Conservation (phyloP, 805 yeast genomes). For the Pichia gijzeniarum region DNA sequence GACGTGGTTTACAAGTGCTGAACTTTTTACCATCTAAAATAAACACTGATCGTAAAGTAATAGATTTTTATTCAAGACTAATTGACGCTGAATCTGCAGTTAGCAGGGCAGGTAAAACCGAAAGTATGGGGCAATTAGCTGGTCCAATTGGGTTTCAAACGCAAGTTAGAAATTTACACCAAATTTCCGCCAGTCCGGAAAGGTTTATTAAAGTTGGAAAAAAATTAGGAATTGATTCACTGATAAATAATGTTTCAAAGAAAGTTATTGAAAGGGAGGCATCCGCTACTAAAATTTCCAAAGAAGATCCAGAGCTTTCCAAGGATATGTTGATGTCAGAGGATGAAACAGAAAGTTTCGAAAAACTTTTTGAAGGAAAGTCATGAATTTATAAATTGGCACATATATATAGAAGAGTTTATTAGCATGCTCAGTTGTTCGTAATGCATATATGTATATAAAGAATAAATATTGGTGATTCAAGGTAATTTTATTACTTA, state of each 20-base stretch:
- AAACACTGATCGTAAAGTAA: constrained; percentile 63
- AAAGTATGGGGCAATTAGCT: neutral
- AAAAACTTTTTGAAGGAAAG: neutral
- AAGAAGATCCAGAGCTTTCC: neutral
- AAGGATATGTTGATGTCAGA: neutral
- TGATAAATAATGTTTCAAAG: neutral
- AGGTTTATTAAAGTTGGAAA: constrained; percentile 3
- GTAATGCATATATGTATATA: neutral
- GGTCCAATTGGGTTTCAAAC: constrained; percentile 4
- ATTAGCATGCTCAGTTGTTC: neutral
- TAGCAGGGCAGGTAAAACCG: neutral
- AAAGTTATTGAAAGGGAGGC: too few species aligned
- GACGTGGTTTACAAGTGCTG: constrained; percentile 76
- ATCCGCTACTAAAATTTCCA: neutral
- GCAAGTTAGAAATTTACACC: constrained; percentile 4
- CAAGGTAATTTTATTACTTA: neutral
- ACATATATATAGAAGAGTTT: neutral
- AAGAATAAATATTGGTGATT: neutral
- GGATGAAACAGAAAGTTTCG: constrained; percentile 4
- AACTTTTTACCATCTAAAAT: constrained; percentile 64
- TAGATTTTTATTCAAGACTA: constrained; percentile 55
- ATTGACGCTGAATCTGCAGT: constrained; percentile 30
- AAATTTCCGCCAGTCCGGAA: constrained; percentile 7
- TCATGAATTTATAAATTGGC: neutral
- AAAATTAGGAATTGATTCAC: neutral